phyloP scores from a whole-genome alignment of 169 alveolate genomes.

The Theileria orientalis region DNA sequence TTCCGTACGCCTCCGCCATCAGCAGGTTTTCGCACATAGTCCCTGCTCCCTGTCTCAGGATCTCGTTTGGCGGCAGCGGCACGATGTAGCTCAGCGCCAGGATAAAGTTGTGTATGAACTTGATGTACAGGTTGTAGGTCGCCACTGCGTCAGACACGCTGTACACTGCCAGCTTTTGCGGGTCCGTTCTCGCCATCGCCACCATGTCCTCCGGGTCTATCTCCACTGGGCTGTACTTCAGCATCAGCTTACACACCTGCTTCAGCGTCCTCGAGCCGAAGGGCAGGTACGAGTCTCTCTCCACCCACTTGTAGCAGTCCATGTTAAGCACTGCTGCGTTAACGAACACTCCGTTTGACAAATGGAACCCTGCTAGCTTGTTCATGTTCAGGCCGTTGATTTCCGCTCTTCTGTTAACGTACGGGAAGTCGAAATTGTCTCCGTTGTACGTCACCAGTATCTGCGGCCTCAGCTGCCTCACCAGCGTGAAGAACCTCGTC shows the following conservation, averaged over 20 bases:
- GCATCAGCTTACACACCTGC: conserved; percentile 96
- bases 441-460: conserved; percentile 98
- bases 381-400: conserved; percentile 85
- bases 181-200: conserved; percentile 89
- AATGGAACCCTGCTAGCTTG: conserved; percentile 80
- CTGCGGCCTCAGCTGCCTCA: conserved; percentile 80
- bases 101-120: conserved; percentile 96
- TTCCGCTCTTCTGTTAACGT: conserved; percentile 90
- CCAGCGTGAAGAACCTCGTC: conserved; percentile 70
- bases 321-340: conserved; percentile 90
- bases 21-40: conserved; percentile 97
- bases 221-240: conserved; percentile 98
- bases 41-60: conserved; percentile 98
- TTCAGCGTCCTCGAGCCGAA: conserved; percentile 89
- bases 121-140: conserved; percentile 95
- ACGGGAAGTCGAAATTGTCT: conserved; percentile 97
- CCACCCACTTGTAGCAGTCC: conserved; percentile 99
- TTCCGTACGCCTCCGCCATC: conserved; percentile 96
- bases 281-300: conserved; percentile 98
- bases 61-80: conserved; percentile 95
- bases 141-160: conserved; percentile 99
- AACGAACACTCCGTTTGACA: conserved; percentile 74
- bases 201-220: conserved; percentile 99
- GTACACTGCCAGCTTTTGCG: conserved; percentile 96
- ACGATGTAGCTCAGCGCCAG: conserved; percentile 96